Evolutionary conservation across 257 asterid species (phyloP).

Genomic region (Verbascum thapsus): DNA sequence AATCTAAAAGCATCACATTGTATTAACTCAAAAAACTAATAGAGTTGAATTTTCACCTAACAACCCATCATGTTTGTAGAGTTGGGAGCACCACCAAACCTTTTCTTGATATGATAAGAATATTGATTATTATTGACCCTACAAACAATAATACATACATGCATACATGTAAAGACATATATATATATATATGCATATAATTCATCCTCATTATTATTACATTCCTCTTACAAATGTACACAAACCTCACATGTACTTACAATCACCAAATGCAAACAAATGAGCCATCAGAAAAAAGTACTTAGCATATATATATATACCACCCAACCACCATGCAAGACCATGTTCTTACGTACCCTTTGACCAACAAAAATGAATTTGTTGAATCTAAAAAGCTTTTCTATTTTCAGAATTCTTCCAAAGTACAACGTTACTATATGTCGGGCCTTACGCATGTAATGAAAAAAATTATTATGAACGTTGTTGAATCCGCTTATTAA

Average conservation of each 20-base stretch:
- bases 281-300: conserved; percentile 17
- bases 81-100: conserved; percentile 33
- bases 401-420: conserved; percentile 1
- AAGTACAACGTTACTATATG: too few relatives aligned
- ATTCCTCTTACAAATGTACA: too few relatives aligned
- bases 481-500: too few relatives aligned
- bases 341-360: conserved; percentile 36
- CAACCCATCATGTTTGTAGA: conserved; percentile 29
- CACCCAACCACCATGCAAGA: conserved; percentile 40
- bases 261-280: conserved; percentile 6
- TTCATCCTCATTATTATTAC: too few relatives aligned
- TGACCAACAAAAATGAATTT: conserved; percentile 36
- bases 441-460: too few relatives aligned
- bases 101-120: conserved; percentile 45
- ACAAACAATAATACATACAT: conserved; percentile 3
- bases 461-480: too few relatives aligned
- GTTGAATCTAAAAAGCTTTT: conserved; percentile 4
- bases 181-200: conserved; percentile 19
- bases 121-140: conserved; percentile 34
- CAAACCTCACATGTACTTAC: too few relatives aligned
- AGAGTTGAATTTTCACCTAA: too few relatives aligned
- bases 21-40: too few relatives aligned
- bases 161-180: conserved; percentile 28
- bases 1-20: too few relatives aligned
- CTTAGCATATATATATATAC: conserved; percentile 18